Conservation (phyloP, 2,329 filamentous ascomycete species). For the Fusarium sp. region DNA sequence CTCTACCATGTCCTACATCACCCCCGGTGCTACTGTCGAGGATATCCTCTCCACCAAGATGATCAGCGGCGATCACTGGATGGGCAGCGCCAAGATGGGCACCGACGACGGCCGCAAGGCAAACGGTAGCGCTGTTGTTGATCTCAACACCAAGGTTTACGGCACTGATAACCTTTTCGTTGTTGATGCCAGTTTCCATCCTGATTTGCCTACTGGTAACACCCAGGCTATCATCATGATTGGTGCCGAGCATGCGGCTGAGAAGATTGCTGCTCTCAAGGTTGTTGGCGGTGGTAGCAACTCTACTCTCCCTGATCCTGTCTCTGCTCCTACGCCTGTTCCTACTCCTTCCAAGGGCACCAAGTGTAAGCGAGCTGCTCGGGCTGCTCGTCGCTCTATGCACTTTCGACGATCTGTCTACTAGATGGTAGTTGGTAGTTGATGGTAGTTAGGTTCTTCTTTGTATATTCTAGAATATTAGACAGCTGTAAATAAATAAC, state of each 20-base stretch:
- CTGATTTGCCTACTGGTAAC: conserved; percentile 53
- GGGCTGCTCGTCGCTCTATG: conserved; percentile 18
- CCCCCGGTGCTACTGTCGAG: conserved; percentile 28
- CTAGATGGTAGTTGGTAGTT: background rate
- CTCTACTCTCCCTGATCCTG: conserved; percentile 22
- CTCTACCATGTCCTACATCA: conserved; percentile 40
- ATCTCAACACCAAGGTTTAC: conserved; percentile 67
- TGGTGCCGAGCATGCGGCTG: conserved; percentile 42
- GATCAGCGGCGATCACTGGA: conserved; percentile 46
- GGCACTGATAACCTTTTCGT: conserved; percentile 71
- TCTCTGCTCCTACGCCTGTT: conserved; percentile 18
- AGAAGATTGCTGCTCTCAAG: conserved; percentile 40
- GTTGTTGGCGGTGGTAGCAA: conserved; percentile 21
- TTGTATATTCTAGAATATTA: conserved; percentile 14
- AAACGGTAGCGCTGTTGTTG: conserved; percentile 64
- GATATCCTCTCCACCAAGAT: conserved; percentile 41
- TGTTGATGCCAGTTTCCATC: conserved; percentile 71
- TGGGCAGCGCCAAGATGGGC: conserved; percentile 55
- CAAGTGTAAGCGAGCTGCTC: conserved; percentile 19
- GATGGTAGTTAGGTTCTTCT: conserved; percentile 8
- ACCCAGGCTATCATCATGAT: conserved; percentile 47
- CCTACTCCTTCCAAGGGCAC: background rate
- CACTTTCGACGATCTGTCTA: conserved; percentile 27
- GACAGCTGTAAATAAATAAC: conserved; percentile 18
- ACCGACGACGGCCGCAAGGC: conserved; percentile 58